These are phyloP conservation scores for Teratosphaeria epicoccoides DNA, from an alignment of 2,329 filamentous ascomycete species.

Conservation along the genomic window DNA sequence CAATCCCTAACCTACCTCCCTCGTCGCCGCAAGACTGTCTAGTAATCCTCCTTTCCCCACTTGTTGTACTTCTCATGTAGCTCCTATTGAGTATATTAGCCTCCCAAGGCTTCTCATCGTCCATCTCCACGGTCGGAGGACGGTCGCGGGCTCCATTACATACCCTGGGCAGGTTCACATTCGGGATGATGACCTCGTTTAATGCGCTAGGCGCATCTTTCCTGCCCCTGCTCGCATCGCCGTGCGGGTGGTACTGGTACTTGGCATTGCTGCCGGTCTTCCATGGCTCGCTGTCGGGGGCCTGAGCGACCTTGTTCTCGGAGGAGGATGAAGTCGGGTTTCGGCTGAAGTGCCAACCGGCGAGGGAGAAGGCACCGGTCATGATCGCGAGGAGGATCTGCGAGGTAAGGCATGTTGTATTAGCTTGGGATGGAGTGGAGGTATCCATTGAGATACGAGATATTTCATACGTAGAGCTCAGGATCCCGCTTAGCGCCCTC, in stretches of 20 bases:
- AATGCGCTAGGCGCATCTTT: conserved; percentile 90
- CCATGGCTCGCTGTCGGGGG: conserved; percentile 80
- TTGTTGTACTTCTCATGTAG: conserved; percentile 99
- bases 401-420: neutral
- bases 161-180: conserved; percentile 86
- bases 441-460: neutral
- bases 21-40: neutral
- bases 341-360: conserved; percentile 80
- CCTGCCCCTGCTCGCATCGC: conserved; percentile 62
- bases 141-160: conserved; percentile 15
- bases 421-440: neutral
- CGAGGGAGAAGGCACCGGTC: conserved; percentile 75
- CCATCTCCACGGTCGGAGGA: neutral
- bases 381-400: conserved; percentile 89
- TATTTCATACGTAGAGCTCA: conserved; percentile 57
- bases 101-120: neutral
- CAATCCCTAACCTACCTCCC: neutral
- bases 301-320: conserved; percentile 65
- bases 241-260: conserved; percentile 64
- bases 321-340: conserved; percentile 78
- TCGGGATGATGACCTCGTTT: conserved; percentile 87
- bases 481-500: conserved; percentile 59
- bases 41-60: conserved; percentile 96
- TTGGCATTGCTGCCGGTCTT: conserved; percentile 55
- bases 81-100: conserved; percentile 41